Base-by-base conservation (phyloP, 2,329 filamentous ascomycete species). In the Diplodia sapinea region DNA sequence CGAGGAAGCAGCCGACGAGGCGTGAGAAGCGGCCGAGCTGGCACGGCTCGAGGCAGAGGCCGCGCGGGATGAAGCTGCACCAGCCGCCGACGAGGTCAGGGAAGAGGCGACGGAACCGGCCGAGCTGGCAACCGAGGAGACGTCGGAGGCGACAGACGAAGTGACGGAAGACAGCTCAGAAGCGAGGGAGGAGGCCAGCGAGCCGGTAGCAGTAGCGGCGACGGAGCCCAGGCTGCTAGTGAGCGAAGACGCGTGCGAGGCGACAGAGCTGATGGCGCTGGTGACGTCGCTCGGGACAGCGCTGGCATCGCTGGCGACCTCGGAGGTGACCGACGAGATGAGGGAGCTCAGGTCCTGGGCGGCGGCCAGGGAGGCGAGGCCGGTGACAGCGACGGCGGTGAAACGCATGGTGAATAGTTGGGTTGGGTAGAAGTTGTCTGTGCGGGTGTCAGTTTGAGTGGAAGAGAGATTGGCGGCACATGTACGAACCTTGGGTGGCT, bases 391-490 rank as follows among this genome's bases (percentile, higher is more conserved):
- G 49, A 68, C 15, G 61, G 54, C 15, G 38, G 67, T 65, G 62
- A 65, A 65, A 43, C 61, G 59, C 67, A 68, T 68, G 38, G 23
- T 68, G 66, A 23, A 26, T n/a, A 29, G 40, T 23, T 50, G 33
- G 11, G 36, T 12, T 56, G 31, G 15, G 57, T 33, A 26, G 56
- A 63, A 26, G 56, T 6, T 49, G 66, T 38, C 54, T 59, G 43
- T 15, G 15, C 23, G 11, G 4, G 54, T 29, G 29, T 66, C 47
- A 66, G 31, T 12, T 11, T 20, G 3, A 20, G 29, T 33, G 51
- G 38, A 26, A 31, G 33, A 47, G 6, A 4, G 17, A 47, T 47
- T 20, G 43, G 43, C 43, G 9, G n/a, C 43, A n/a, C 17, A 20
- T 7, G 43, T 47, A 47, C 64, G 40, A 15, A 54, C 52, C 51